Evolutionary conservation across 371 early-diverging fungal genomes (phyloP), one percentile per base, ranked within the genome.

Genomic region (Rhizopus sp.): DNA sequence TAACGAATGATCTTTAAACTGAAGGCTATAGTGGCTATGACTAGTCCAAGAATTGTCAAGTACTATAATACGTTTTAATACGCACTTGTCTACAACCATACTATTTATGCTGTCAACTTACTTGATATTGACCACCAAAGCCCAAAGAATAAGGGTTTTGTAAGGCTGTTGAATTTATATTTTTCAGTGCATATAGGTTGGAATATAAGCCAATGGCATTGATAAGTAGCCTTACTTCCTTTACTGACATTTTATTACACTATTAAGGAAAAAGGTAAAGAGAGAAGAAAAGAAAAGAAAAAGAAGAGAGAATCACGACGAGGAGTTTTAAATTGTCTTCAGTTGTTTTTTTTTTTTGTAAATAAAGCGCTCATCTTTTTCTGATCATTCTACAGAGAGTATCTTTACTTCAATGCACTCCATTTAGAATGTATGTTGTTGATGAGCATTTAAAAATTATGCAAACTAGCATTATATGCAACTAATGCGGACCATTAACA

Each of bases 61-160:
- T 51, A 57, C 53, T 56, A 38, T 41, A 34, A 39, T 41, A 37
- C 15, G 51, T 50, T 32, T 12, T 23, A 34, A 34, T 10, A 47
- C 34, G 23, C 15, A 33, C 48, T 37, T 42, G 12, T 48, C 17
- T 40, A 32, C 6, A 37, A 35, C 12, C 4, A 31, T 5, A 45
- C 16, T 7, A 13, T 23, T 42, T n/a, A n/a, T 50, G 3, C 2
- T n/a, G 37, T 23, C 23, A 23, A 13, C 9, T 62, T 54, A 71
- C 77, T 63, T 77, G 77, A 60, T 67, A 77, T 31, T 73, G 73
- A 23, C 77, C 77, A 34, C 77, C 77, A 54, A 73, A 77, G 5
- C 77, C 77, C 3, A 60, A 50, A 16, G 72, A 66, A 55, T 64
- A 69, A 5, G 71, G 77, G 39, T 77, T 73, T n/a, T 62, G 63